Evolutionary conservation across 108 stramenopile genomes (phyloP), one percentile per base, ranked within the genome.

Genomic region (Chaetoceros tenuissimus): DNA sequence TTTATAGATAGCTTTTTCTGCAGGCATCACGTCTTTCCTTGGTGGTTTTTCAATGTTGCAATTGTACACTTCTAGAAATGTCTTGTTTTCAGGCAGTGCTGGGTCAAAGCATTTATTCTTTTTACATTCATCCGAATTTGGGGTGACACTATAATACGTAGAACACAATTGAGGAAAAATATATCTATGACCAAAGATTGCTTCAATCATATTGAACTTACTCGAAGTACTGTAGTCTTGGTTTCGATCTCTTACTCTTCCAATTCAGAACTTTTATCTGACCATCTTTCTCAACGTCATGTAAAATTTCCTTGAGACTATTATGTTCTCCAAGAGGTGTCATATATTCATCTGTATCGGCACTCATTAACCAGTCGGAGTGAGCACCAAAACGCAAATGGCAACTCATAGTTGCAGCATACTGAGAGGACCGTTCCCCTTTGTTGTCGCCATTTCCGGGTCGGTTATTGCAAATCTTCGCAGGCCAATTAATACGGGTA

Each of bases 281-380:
- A 30, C 64, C 72, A 16, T 55, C 62, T 27, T 55, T 53, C 26
- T 77, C 69, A 20, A 68, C 45, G 27, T 69, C 59, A 31, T 64
- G 63, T 7, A 67, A 62, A 8, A 77, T 59, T 30, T 73, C 68
- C 28, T 63, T 67, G 59, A 73, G 61, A 40, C 64, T 69, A 18
- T 49, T 57, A 47, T 64, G 64, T 5, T 62, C 48, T 18, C 69
- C 78, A 67, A 84, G 86, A 19, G 89, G 89, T 17, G 85, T 62
- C 27, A 93, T 56, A 50, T 89, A 93, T 64, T 93, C 92, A 56
- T 93, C 91, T 31, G 81, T 87, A 56, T 89, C 92, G 57, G 89
- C 87, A n/a, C 66, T 66, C 34, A 74, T 87, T 19, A 93, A 73
- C 92, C 92, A 93, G 24, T 84, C 67, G 7, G 78, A 67, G 57